Percentiles rank a stretch among this genome's conserved stretches.
These are phyloP conservation scores for Dipteronia dyeriana DNA, from an alignment of 345 rosid genomes.

Conservation along the genomic window DNA sequence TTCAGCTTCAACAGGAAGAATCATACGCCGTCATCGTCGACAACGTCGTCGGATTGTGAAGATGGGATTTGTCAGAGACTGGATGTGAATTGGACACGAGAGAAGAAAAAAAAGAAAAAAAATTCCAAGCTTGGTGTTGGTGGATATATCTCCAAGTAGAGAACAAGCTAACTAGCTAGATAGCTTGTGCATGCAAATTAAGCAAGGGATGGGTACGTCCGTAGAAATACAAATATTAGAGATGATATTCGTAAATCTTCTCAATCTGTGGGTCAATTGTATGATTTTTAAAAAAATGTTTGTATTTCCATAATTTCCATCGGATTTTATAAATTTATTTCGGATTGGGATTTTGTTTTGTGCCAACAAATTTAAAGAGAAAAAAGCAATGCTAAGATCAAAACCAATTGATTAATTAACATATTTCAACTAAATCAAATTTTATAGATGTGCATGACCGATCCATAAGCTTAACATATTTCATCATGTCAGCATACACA, in stretches of 20 bases:
- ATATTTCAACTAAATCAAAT: too few relatives aligned
- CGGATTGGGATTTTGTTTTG: too few relatives aligned
- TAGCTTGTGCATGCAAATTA: neutral
- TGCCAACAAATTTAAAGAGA: too few relatives aligned
- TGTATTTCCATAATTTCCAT: neutral
- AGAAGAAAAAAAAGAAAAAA: constrained; percentile 17
- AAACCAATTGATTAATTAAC: too few relatives aligned
- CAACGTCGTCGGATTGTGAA: neutral
- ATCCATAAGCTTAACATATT: too few relatives aligned
- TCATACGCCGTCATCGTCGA: neutral
- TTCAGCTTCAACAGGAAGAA: constrained; percentile 10
- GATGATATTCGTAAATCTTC: neutral
- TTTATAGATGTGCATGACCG: too few relatives aligned
- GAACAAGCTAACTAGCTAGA: neutral
- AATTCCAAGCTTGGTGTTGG: constrained; percentile 21
- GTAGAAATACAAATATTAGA: neutral
- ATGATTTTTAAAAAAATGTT: neutral
- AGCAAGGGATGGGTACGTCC: neutral
- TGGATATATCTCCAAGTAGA: constrained; percentile 10
- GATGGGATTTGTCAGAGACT: neutral
- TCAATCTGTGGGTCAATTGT: neutral
- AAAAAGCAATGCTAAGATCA: too few relatives aligned
- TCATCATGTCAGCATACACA: too few relatives aligned
- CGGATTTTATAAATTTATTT: too few relatives aligned
- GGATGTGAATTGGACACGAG: neutral